Base-by-base conservation (phyloP, 1,284 basidiomycete species). In the Psilocybe mexicana region DNA sequence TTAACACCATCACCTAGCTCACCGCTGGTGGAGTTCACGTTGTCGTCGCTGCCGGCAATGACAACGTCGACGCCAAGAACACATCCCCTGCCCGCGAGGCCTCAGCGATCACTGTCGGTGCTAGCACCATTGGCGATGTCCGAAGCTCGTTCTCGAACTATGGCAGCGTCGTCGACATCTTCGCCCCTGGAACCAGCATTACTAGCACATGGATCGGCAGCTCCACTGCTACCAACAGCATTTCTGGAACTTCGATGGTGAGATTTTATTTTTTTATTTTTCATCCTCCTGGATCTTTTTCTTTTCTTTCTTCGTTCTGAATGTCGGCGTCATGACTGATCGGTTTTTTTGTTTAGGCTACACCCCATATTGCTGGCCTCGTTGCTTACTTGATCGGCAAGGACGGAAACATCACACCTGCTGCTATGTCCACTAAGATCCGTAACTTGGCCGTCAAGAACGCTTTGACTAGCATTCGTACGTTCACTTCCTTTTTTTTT, bases 91-190 rank as follows among this genome's bases (percentile, higher is more conserved):
- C 90, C 43, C 79, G 82, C 28, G 80, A 85, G 35, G 74, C 80
- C 66, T 77, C 80, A 62, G 89, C 88, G 53, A 79, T 93, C 67
- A 93, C 92, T 28, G 89, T 94, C 61, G 92, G 90, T 57, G 89
- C 89, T 3, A 85, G 84, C 24, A 86, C 83, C 44, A 79, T 90
- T 59, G 76, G 72, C 48, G 91, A 94, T 70, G 82, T 84, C 65
- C 81, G 87, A 49, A 90, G 92, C 35, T 89, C 87, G 77, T 93
- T 93, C 80, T 86, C 84, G 66, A 90, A 89, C 81, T 81, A 76
- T 69, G 87, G 86, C 60, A 70, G 81, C 61, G 86, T 87, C 67
- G 86, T 91, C 63, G 89, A 92, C 68, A 75, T 92, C 69, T 90
- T 90, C 67, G 88, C 85, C 6, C 90, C 90, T 36, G 90, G 87